Evolutionary conservation across 768 basidiomycete species (phyloP).

Genomic region (Naganishia randhawae): DNA sequence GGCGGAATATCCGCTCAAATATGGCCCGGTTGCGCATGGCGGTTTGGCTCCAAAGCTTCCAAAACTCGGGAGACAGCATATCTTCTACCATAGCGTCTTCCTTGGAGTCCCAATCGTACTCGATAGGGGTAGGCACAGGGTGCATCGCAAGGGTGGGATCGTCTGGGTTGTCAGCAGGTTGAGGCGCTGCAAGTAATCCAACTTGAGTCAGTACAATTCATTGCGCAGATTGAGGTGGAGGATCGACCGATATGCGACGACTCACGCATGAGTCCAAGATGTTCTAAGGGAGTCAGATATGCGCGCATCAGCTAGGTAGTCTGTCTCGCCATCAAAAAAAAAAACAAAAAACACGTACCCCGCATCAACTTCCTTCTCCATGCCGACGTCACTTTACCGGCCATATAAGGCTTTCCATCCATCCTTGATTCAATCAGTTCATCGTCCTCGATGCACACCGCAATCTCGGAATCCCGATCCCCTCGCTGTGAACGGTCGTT

Average conservation of each 20-base stretch:
- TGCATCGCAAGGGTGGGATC: constrained; percentile 61
- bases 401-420: constrained; percentile 70
- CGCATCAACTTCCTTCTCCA: constrained; percentile 78
- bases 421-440: constrained; percentile 71
- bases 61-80: constrained; percentile 64
- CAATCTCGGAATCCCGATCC: constrained; percentile 92
- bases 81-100: constrained; percentile 73
- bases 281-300: constrained; percentile 30
- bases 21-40: constrained; percentile 77
- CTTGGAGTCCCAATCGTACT: constrained; percentile 60
- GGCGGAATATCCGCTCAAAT: constrained; percentile 79
- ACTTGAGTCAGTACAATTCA: too few relatives aligned
- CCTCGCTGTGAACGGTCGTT: constrained; percentile 55
- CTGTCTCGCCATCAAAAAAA: neutral
- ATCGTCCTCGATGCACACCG: constrained; percentile 81
- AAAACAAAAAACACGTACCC: too few relatives aligned
- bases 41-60: constrained; percentile 63
- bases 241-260: neutral
- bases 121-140: constrained; percentile 68
- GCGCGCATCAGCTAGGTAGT: constrained; percentile 29
- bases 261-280: constrained; percentile 31
- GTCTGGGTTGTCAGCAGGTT: constrained; percentile 50
- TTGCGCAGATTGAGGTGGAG: neutral
- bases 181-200: constrained; percentile 58
- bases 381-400: constrained; percentile 73